Evolutionary conservation across 495 filamentous ascomycete genomes (phyloP), one percentile per base, ranked within the genome.

Genomic region (Penicillium paradoxum): DNA sequence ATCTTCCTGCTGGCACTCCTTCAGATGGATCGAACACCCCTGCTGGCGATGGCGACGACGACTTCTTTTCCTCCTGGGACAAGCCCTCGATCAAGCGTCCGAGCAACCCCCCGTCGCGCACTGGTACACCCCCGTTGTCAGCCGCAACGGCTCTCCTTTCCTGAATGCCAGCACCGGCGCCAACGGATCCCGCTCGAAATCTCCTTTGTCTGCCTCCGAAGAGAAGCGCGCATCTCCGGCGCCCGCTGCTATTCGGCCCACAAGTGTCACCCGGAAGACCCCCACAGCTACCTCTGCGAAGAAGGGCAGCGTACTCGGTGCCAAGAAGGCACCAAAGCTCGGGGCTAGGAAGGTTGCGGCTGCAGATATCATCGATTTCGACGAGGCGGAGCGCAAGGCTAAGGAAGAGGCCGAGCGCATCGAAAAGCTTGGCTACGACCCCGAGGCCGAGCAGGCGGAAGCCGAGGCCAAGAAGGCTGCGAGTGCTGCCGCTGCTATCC

Each of bases 41-140:
- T 34, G 78, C 85, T 39, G 84, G 79, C 46, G 92, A 97, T 53
- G 71, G 76, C 21, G 90, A 87, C 8, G 90, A 95, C 56, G 92
- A 97, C 68, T 98, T 97, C 79, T 98, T 97, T 76, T 95, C 92
- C 8, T 95, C 90, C 0, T 98, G 92, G 91, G 95, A 97, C 67
- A 96, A 96, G 72, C 93, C 93, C 3, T 81, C 90, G 4, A 96
- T 98, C 74, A 98, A 97, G 76, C 87, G 91, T 51, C 95, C 91
- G 8, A 96, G 88, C 59, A 93, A 95, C 54, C 93, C 93, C 24
- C 83, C 92, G 27, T 96, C 92, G 29, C 87, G 93, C 64, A 93
- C 90, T 32, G 85, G 85, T 30, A 97, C 93, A 4, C 90, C 90
- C 15, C 90, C 92, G 82, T 90, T 18, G 79, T 89, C 54, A 88